Percentiles rank a stretch among this genome's conserved stretches.
Conservation (phyloP, 169 alveolate species). For the Eimeria maxima region DNA sequence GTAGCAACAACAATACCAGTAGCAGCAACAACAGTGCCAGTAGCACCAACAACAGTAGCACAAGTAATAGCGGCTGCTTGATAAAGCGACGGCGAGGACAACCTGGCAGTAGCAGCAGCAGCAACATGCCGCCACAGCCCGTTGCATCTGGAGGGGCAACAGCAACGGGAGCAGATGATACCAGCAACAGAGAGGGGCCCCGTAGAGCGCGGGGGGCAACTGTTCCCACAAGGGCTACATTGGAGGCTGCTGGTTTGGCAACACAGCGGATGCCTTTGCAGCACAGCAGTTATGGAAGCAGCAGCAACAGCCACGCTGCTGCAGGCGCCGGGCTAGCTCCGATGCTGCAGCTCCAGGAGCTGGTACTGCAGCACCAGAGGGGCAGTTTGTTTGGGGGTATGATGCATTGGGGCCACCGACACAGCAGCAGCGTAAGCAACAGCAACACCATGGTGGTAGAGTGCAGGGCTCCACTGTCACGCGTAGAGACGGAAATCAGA, state of each 20-base stretch:
- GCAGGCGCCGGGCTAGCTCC: conserved; percentile 18
- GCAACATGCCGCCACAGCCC: conserved; percentile 32
- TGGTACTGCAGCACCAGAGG: conserved; percentile 42
- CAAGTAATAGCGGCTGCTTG: conserved; percentile 53
- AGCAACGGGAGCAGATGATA: not conserved
- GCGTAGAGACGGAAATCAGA: conserved; percentile 49
- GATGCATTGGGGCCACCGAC: conserved; percentile 32
- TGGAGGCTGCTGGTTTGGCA: conserved; percentile 3
- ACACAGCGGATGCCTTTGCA: conserved; percentile 26
- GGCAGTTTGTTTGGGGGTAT: conserved; percentile 27
- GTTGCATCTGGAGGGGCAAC: conserved; percentile 25
- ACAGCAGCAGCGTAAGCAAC: conserved; percentile 35
- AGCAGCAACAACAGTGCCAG: conserved; percentile 6
- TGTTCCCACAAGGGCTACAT: not conserved
- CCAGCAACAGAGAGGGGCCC: conserved; percentile 47
- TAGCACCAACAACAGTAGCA: not conserved
- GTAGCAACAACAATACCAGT: not conserved
- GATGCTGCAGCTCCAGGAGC: conserved; percentile 63
- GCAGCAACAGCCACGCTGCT: not conserved
- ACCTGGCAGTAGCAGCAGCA: conserved; percentile 62
- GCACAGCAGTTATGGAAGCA: conserved; percentile 35
- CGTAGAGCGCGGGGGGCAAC: conserved; percentile 43
- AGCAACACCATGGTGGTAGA: conserved; percentile 26
- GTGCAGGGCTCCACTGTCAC: conserved; percentile 27
- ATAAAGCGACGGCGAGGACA: conserved; percentile 69